Percentiles rank a stretch among this genome's conserved stretches.
Conservation (phyloP, 306 rosid genomes). For the Dalbergia oliveri region DNA sequence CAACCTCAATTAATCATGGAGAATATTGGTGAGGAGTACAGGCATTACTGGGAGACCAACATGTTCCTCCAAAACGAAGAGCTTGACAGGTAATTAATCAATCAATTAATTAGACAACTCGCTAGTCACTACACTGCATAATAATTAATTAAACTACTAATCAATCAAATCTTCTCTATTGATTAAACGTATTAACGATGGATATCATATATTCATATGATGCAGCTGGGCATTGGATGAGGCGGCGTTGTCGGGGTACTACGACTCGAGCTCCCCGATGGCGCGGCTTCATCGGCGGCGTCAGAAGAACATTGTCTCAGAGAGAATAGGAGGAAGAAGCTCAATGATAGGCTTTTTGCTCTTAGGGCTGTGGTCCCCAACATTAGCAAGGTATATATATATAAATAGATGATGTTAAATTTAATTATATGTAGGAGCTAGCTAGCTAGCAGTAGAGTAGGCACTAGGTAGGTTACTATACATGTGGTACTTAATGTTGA, state of each 20-base stretch:
- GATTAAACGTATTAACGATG: no score
- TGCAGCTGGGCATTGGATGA: constrained; percentile 72
- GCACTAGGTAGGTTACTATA: not conserved
- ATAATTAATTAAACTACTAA: not conserved
- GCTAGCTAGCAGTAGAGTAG: not conserved
- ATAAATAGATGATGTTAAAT: no score
- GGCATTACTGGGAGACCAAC: constrained; percentile 59
- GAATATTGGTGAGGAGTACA: constrained; percentile 55
- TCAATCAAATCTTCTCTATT: no score
- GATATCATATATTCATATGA: not conserved
- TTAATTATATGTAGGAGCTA: not conserved
- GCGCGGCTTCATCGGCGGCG: constrained; percentile 69
- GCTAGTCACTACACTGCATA: not conserved
- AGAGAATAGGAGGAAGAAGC: constrained; percentile 89
- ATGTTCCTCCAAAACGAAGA: constrained; percentile 65
- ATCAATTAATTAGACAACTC: not conserved
- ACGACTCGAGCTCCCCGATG: constrained; percentile 87
- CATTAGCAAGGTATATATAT: constrained; percentile 80
- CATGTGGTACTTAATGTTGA: no score
- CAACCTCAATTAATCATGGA: constrained; percentile 51
- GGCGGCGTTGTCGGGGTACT: constrained; percentile 65
- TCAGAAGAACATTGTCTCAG: constrained; percentile 78
- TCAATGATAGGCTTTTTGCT: constrained; percentile 77
- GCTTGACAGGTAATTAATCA: constrained; percentile 60
- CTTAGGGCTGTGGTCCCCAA: constrained; percentile 90